A percentile compares a stretch with the other conserved stretches of the same genome.
Evolutionary conservation across 192 early-diverging fungal species (phyloP).

Genomic region (Coemansia sp.): DNA sequence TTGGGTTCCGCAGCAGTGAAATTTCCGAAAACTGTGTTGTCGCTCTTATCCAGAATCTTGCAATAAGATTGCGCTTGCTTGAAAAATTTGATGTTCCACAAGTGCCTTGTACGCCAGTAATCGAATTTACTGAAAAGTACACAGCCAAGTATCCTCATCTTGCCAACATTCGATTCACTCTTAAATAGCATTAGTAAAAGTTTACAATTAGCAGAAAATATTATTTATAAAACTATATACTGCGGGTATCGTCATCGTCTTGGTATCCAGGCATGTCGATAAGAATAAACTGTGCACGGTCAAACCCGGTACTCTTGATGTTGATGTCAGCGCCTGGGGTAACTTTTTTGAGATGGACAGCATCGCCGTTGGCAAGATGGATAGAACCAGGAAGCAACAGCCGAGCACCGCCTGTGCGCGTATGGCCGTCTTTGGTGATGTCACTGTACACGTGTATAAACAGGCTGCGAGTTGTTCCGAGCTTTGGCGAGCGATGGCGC

Average conservation of each 20-base stretch:
- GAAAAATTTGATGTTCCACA: neutral
- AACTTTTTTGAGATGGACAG: conserved; percentile 32
- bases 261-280: conserved; percentile 49
- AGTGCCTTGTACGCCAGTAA: neutral
- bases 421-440: conserved; percentile 29
- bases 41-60: neutral
- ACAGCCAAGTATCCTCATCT: neutral
- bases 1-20: neutral
- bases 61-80: neutral
- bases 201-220: neutral
- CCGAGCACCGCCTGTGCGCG: conserved; percentile 25
- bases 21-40: neutral
- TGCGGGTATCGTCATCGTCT: conserved; percentile 24
- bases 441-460: conserved; percentile 39
- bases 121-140: neutral
- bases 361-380: conserved; percentile 34
- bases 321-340: conserved; percentile 22
- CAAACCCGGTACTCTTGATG: conserved; percentile 42
- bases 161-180: neutral
- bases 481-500: conserved; percentile 12
- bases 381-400: conserved; percentile 42
- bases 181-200: neutral
- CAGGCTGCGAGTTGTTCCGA: conserved; percentile 20
- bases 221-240: conserved; percentile 14
- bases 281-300: conserved; percentile 49